phyloP scores from a whole-genome alignment of 441 rosid genomes.

The Bocquillonia castaneifolia region DNA sequence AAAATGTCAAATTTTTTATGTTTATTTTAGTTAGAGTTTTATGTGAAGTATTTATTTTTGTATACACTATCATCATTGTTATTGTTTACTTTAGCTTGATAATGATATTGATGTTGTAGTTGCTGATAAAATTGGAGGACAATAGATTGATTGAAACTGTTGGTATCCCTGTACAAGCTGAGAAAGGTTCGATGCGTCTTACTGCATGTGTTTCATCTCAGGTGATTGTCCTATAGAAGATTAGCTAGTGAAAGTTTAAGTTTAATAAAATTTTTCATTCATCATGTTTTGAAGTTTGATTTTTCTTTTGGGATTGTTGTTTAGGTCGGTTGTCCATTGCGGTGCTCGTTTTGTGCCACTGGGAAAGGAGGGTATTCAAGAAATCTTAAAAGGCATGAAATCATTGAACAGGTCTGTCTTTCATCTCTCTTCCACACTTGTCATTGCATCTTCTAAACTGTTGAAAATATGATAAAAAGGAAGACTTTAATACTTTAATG shows the following conservation, averaged over 20 bases:
- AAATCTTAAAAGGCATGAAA: conserved; percentile 82
- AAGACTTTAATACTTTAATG: neutral
- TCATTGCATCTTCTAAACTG: neutral
- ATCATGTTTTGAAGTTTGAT: neutral
- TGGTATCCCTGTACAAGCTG: conserved; percentile 78
- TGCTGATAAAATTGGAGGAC: conserved; percentile 74
- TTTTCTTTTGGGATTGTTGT: conserved; percentile 1
- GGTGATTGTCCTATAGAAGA: conserved; percentile 34
- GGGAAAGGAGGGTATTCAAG: conserved; percentile 95
- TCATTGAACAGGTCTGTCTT: conserved; percentile 70
- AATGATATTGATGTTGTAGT: conserved; percentile 33
- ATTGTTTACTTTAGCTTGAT: neutral
- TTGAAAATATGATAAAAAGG: neutral
- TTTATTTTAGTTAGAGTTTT: neutral
- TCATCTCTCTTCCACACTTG: conserved; percentile 15
- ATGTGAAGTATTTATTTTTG: neutral
- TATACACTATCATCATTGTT: no score
- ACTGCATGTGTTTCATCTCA: conserved; percentile 94
- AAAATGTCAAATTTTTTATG: neutral
- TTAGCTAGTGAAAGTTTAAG: neutral
- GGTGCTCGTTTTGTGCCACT: conserved; percentile 93
- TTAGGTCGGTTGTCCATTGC: conserved; percentile 93
- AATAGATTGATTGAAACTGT: conserved; percentile 85
- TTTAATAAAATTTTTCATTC: neutral
- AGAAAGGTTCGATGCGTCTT: conserved; percentile 70